phyloP scores from a whole-genome alignment of 2,329 filamentous ascomycete genomes.

The Didymella pinodella region DNA sequence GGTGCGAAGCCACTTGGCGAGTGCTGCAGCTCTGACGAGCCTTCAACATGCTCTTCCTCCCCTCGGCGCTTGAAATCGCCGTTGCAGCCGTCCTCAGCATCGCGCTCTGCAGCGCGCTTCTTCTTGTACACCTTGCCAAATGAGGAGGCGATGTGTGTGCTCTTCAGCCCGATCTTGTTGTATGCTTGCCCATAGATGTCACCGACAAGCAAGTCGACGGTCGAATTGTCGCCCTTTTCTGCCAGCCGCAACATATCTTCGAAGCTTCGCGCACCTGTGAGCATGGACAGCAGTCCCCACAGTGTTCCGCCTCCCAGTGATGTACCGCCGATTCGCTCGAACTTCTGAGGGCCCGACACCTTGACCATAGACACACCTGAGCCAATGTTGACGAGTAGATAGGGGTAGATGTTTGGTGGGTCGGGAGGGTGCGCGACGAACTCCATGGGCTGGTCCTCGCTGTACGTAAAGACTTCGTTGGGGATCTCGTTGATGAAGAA shows the following conservation, averaged over 20 bases:
- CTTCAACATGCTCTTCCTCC: slow-evolving; percentile 46
- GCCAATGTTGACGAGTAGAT: slow-evolving; percentile 97
- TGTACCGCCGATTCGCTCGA: slow-evolving; percentile 90
- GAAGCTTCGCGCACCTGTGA: slow-evolving; percentile 94
- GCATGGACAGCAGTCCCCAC: slow-evolving; percentile 89
- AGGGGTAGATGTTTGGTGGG: slow-evolving; percentile 77
- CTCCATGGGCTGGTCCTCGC: slow-evolving; percentile 81
- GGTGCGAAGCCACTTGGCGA: slow-evolving; percentile 67
- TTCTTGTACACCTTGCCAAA: slow-evolving; percentile 97
- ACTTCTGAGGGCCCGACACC: slow-evolving; percentile 86
- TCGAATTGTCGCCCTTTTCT: slow-evolving; percentile 87
- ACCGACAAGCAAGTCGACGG: slow-evolving; percentile 95
- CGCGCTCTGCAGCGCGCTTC: slow-evolving; percentile 82
- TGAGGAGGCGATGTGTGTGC: slow-evolving; percentile 91
- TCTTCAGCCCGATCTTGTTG: slow-evolving; percentile 94
- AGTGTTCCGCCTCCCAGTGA: slow-evolving; percentile 96
- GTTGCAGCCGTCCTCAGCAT: slow-evolving; percentile 74
- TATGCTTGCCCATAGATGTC: slow-evolving; percentile 98
- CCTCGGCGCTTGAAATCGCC: slow-evolving; percentile 55
- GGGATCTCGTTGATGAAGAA: slow-evolving; percentile 99
- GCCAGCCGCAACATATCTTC: slow-evolving; percentile 96
- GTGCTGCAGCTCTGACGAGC: slow-evolving; percentile 44
- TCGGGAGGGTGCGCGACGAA: slow-evolving; percentile 80
- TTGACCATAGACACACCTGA: slow-evolving; percentile 98
- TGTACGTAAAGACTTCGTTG: slow-evolving; percentile 95